Evolutionary conservation across 768 basidiomycete species (phyloP).

Genomic region (Austroboletus festivus): DNA sequence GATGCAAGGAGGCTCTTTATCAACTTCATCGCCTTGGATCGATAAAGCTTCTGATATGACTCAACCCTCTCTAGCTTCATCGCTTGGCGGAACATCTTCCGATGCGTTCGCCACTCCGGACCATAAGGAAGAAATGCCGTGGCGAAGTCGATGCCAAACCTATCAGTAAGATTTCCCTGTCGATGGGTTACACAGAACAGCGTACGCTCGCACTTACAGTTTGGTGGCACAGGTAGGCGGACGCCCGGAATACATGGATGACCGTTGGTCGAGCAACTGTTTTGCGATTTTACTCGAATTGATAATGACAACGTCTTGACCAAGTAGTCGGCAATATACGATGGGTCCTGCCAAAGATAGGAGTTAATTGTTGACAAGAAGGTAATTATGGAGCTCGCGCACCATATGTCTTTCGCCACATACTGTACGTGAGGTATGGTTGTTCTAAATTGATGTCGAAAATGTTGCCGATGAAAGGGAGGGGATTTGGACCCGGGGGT

Average conservation of each 20-base stretch:
- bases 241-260: conserved; percentile 28
- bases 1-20: conserved; percentile 19
- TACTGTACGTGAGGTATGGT: conserved; percentile 29
- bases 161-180: conserved; percentile 2
- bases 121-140: conserved; percentile 30
- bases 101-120: conserved; percentile 27
- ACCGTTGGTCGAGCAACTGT: conserved; percentile 30
- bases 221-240: conserved; percentile 21
- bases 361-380: neutral
- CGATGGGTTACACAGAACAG: neutral
- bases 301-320: conserved; percentile 26
- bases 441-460: conserved; percentile 20
- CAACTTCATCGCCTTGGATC: conserved; percentile 19
- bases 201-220: conserved; percentile 11
- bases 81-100: conserved; percentile 28
- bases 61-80: conserved; percentile 20
- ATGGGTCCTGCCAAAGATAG: conserved; percentile 23
- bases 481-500: conserved; percentile 23
- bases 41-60: conserved; percentile 22
- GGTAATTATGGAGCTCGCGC: neutral
- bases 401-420: conserved; percentile 30
- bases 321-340: conserved; percentile 26
- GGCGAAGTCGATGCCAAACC: conserved; percentile 29
- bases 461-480: conserved; percentile 25
- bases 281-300: conserved; percentile 26